Evolutionary conservation across 2,329 filamentous ascomycete species (phyloP).

Genomic region (Penicillium nordicum): DNA sequence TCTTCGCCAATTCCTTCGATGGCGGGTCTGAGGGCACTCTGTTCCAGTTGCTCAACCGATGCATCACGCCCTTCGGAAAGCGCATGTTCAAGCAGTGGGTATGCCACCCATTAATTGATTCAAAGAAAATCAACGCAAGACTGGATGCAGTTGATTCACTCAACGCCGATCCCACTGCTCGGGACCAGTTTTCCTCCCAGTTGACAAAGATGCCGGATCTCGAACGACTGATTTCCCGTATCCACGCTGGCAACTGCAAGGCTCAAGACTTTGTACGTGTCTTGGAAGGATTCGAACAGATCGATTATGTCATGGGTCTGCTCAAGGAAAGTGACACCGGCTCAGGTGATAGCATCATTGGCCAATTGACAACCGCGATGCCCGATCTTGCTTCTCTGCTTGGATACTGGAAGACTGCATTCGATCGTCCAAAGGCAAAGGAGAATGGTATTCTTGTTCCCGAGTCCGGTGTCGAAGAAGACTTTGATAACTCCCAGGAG

Average conservation of each 20-base stretch:
- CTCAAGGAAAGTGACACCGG: conserved; percentile 71
- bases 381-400: conserved; percentile 73
- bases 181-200: conserved; percentile 83
- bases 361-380: conserved; percentile 79
- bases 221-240: conserved; percentile 86
- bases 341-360: conserved; percentile 63
- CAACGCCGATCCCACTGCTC: conserved; percentile 75
- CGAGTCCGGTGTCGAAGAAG: conserved; percentile 79
- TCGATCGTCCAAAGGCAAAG: conserved; percentile 75
- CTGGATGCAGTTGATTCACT: conserved; percentile 91
- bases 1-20: conserved; percentile 90
- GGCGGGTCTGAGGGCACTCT: conserved; percentile 81
- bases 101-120: conserved; percentile 87
- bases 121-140: conserved; percentile 83
- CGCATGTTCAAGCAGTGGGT: conserved; percentile 95
- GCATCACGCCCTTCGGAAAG: conserved; percentile 95
- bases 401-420: conserved; percentile 84
- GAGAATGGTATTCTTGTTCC: conserved; percentile 81
- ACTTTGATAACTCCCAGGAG: conserved; percentile 82
- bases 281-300: conserved; percentile 94
- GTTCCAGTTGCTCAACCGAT: conserved; percentile 86
- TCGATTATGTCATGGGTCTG: conserved; percentile 86
- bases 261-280: conserved; percentile 91
- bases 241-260: conserved; percentile 87
- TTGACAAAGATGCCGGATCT: conserved; percentile 90